A percentile compares a stretch with the other conserved stretches of the same genome.
Evolutionary conservation across 805 yeast species (phyloP).

Genomic region (Ogataea dorogensis): DNA sequence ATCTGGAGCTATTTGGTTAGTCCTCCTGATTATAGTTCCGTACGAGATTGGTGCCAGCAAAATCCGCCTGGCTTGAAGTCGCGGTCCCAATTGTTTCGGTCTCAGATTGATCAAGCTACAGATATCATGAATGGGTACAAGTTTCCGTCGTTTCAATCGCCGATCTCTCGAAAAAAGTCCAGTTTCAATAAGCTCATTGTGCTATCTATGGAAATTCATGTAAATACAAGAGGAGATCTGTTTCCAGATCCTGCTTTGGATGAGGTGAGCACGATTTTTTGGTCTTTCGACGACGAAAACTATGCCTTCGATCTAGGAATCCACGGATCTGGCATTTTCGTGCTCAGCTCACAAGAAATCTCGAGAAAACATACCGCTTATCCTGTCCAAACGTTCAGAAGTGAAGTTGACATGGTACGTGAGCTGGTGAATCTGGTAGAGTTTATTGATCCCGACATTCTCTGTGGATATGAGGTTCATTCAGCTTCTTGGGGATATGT

Average conservation of each 20-base stretch:
- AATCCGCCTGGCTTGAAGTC: slow-evolving; percentile 17
- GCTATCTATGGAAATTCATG: slow-evolving; percentile 69
- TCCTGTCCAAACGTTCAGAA: slow-evolving; percentile 41
- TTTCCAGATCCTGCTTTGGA: slow-evolving; percentile 69
- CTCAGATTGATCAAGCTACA: slow-evolving; percentile 54
- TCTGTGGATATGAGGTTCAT: slow-evolving; percentile 83
- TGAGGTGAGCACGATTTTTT: slow-evolving; percentile 56
- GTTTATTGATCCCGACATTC: slow-evolving; percentile 78
- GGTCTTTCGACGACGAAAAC: slow-evolving; percentile 53
- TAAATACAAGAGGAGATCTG: slow-evolving; percentile 46
- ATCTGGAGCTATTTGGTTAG: slow-evolving; percentile 45
- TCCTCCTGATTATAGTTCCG: slow-evolving; percentile 49
- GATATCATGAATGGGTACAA: slow-evolving; percentile 41
- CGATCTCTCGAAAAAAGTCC: slow-evolving; percentile 34
- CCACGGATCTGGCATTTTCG: slow-evolving; percentile 38
- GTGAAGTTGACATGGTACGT: slow-evolving; percentile 61
- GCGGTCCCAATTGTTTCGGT: slow-evolving; percentile 27
- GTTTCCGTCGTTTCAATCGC: slow-evolving; percentile 32
- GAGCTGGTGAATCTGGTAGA: slow-evolving; percentile 56
- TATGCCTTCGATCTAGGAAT: slow-evolving; percentile 35
- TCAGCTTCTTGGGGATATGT: slow-evolving; percentile 87
- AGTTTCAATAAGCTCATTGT: slow-evolving; percentile 50
- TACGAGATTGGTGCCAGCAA: slow-evolving; percentile 36
- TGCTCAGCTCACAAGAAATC: slow-evolving; percentile 13
- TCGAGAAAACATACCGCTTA: slow-evolving; percentile 1